Evolutionary conservation across 164 flowering plant genomes (phyloP).

Genomic region (Piper longum): DNA sequence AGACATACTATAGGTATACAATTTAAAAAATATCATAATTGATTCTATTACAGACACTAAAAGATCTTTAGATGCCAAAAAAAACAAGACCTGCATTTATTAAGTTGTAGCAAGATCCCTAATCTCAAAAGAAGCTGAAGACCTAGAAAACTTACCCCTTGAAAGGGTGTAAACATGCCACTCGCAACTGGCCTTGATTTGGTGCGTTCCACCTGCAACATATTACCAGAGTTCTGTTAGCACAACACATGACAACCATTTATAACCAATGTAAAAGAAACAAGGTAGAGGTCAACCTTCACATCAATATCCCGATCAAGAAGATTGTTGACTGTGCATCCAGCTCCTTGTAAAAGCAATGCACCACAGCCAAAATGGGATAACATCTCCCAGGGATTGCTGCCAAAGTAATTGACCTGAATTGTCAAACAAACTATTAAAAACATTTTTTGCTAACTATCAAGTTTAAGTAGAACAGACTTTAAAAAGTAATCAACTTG

Average conservation of each 20-base stretch:
- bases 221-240: too few relatives aligned
- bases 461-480: not conserved
- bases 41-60: too few relatives aligned
- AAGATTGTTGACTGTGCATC: constrained; percentile 92
- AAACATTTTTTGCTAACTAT: not conserved
- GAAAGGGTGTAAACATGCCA: constrained; percentile 79
- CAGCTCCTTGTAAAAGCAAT: constrained; percentile 88
- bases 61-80: not conserved
- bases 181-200: constrained; percentile 78
- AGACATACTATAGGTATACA: too few relatives aligned
- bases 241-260: too few relatives aligned
- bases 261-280: not conserved
- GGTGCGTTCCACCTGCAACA: constrained; percentile 80
- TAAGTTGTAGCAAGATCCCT: constrained; percentile 85
- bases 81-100: constrained; percentile 71
- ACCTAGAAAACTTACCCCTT: constrained; percentile 81
- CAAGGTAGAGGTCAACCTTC: constrained; percentile 24
- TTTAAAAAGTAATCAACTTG: too few relatives aligned
- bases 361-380: constrained; percentile 81
- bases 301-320: constrained; percentile 83
- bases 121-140: constrained; percentile 78
- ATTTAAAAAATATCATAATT: too few relatives aligned
- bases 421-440: not conserved
- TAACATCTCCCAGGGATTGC: constrained; percentile 81
- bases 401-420: constrained; percentile 87